These are phyloP conservation scores for Geosmithia putterillii DNA, from an alignment of 2,329 filamentous ascomycete genomes.

Conservation along the genomic window DNA sequence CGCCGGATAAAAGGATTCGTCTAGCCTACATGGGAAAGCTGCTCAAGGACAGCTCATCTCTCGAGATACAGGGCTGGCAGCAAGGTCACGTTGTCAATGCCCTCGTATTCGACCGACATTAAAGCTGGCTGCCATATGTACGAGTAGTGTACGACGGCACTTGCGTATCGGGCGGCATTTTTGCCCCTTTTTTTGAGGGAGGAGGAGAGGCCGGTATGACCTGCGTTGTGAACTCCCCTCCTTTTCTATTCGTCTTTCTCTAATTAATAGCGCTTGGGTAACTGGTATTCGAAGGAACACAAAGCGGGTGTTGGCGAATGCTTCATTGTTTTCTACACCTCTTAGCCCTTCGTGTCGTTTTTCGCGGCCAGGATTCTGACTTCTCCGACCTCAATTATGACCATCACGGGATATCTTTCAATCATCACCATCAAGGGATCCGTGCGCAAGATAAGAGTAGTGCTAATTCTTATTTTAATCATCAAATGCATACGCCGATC, in stretches of 20 bases:
- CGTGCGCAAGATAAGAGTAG: not conserved
- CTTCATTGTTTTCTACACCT: not conserved
- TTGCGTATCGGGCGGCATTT: too few relatives aligned
- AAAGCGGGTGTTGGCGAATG: not conserved
- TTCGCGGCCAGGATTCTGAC: not conserved
- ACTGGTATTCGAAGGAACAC: not conserved
- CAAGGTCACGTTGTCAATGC: conserved; percentile 67
- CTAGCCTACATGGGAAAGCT: conserved; percentile 75
- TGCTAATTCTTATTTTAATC: not conserved
- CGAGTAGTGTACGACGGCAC: too few relatives aligned
- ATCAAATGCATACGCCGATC: not conserved
- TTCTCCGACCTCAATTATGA: not conserved
- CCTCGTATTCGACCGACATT: conserved; percentile 42
- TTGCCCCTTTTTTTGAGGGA: too few relatives aligned
- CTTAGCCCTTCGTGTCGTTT: not conserved
- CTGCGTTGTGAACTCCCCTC: conserved; percentile 3
- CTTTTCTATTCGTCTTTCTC: not conserved
- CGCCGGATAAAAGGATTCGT: conserved; percentile 45
- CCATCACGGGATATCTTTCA: not conserved
- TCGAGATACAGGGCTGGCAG: conserved; percentile 64
- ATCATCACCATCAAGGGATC: not conserved
- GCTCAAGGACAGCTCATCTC: conserved; percentile 53
- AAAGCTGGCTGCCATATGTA: conserved; percentile 7
- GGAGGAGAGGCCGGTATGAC: too few relatives aligned
- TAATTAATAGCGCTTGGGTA: not conserved